Conservation (phyloP, 352 stramenopile genomes). For the Lagenidium sp. region DNA sequence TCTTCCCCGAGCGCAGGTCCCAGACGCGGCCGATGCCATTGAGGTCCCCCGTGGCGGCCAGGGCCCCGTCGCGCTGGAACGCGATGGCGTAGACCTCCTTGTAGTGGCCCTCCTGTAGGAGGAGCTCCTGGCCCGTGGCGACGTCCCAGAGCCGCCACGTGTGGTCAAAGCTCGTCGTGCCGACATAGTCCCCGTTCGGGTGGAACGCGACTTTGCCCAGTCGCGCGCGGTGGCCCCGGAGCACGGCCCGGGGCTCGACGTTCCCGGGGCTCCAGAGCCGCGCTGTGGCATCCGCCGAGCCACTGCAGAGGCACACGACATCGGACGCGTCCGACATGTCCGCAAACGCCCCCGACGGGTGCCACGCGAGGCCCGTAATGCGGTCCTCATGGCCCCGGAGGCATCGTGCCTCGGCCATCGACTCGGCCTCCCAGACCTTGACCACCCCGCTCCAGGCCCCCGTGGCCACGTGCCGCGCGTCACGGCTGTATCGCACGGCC, state of each 20-base stretch:
- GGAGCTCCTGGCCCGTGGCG: constrained; percentile 83
- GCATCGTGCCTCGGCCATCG: constrained; percentile 51
- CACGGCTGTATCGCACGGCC: constrained; percentile 47
- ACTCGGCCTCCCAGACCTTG: constrained; percentile 90
- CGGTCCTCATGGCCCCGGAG: constrained; percentile 85
- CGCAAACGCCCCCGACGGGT: constrained; percentile 40
- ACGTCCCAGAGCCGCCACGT: constrained; percentile 98
- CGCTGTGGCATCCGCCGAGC: constrained; percentile 68
- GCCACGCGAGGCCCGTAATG: constrained; percentile 82
- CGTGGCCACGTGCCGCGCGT: constrained; percentile 70
- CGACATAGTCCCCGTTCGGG: constrained; percentile 88
- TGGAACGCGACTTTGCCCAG: constrained; percentile 92
- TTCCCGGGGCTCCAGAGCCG: constrained; percentile 56
- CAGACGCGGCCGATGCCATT: constrained; percentile 91
- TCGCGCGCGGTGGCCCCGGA: constrained; percentile 64
- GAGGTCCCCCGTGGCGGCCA: constrained; percentile 93
- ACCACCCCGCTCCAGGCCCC: constrained; percentile 92
- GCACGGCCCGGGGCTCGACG: constrained; percentile 41
- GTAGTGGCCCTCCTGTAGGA: constrained; percentile 96
- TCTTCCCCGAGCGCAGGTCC: constrained; percentile 95
- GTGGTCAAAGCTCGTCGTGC: constrained; percentile 95
- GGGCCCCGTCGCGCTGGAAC: constrained; percentile 93
- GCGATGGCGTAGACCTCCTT: constrained; percentile 93
- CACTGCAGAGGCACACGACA: constrained; percentile 62
- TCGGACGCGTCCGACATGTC: constrained; percentile 54